These are phyloP conservation scores for Rhododendron kiyosumense DNA, from an alignment of 148 eudicot species.

Conservation along the genomic window DNA sequence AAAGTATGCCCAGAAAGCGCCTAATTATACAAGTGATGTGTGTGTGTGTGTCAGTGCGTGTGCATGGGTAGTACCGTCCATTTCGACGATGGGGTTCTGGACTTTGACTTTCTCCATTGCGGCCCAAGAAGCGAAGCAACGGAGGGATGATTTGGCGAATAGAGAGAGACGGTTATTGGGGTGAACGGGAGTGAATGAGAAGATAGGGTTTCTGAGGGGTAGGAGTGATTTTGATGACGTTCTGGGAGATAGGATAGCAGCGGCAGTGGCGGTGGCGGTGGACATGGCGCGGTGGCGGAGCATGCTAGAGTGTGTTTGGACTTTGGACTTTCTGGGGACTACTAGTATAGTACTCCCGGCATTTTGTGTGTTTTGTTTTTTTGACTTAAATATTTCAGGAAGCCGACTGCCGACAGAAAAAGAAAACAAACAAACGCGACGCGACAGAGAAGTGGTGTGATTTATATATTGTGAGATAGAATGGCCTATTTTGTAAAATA, in stretches of 20 bases:
- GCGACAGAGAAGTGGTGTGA: no score
- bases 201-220: constrained; percentile 18
- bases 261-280: constrained; percentile 15
- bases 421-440: not conserved
- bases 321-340: not conserved
- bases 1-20: not conserved
- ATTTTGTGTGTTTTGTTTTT: not conserved
- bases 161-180: constrained; percentile 12
- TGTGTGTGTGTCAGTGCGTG: not conserved
- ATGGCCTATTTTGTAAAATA: no score
- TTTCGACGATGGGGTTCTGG: constrained; percentile 60
- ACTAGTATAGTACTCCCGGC: not conserved
- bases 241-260: constrained; percentile 14
- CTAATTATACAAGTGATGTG: not conserved
- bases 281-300: constrained; percentile 33
- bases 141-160: constrained; percentile 30
- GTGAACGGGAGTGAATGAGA: not conserved
- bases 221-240: constrained; percentile 10
- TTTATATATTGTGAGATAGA: no score
- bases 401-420: not conserved
- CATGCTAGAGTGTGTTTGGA: constrained; percentile 3
- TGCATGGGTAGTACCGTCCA: constrained; percentile 50
- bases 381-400: not conserved
- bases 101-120: constrained; percentile 39
- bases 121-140: constrained; percentile 41